Percentiles rank a stretch among this genome's conserved stretches.
These are phyloP conservation scores for Salvia sclarea DNA, from an alignment of 305 asterid species.

Conservation along the genomic window DNA sequence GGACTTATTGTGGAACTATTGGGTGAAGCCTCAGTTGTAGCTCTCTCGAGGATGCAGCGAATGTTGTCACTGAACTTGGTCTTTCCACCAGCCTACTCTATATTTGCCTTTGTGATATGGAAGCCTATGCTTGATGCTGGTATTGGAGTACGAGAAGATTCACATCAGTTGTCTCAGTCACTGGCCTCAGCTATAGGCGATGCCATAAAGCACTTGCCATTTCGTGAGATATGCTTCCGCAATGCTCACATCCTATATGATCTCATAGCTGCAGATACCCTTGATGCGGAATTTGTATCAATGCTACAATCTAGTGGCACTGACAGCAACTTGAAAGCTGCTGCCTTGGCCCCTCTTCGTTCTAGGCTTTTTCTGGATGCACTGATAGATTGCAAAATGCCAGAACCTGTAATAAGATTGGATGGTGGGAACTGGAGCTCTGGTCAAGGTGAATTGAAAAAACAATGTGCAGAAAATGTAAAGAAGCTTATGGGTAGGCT, in stretches of 20 bases:
- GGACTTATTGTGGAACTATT: slow-evolving; percentile 84
- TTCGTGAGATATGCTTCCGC: slow-evolving; percentile 90
- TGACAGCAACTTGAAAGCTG: slow-evolving; percentile 62
- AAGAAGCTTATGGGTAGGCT: slow-evolving; percentile 72
- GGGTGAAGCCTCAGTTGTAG: slow-evolving; percentile 90
- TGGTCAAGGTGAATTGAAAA: slow-evolving; percentile 66
- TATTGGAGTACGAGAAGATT: slow-evolving; percentile 76
- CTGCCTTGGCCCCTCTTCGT: slow-evolving; percentile 91
- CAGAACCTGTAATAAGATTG: slow-evolving; percentile 48
- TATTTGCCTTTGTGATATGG: slow-evolving; percentile 83
- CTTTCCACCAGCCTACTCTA: slow-evolving; percentile 90
- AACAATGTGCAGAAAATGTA: slow-evolving; percentile 61
- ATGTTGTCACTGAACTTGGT: slow-evolving; percentile 67
- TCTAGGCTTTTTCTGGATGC: slow-evolving; percentile 90
- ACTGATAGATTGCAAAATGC: slow-evolving; percentile 78
- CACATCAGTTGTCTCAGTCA: slow-evolving; percentile 65
- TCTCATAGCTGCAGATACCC: slow-evolving; percentile 67
- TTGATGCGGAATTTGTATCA: slow-evolving; percentile 83
- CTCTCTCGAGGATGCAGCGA: slow-evolving; percentile 87
- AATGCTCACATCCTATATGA: slow-evolving; percentile 76
- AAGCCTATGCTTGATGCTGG: slow-evolving; percentile 63
- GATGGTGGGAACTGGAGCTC: slow-evolving; percentile 60
- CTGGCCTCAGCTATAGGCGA: slow-evolving; percentile 60
- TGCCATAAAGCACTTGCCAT: slow-evolving; percentile 86
- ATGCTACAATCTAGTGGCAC: slow-evolving; percentile 65